Conservation (phyloP, 2,329 filamentous ascomycete genomes). For the Ophiostoma pallidulum region DNA sequence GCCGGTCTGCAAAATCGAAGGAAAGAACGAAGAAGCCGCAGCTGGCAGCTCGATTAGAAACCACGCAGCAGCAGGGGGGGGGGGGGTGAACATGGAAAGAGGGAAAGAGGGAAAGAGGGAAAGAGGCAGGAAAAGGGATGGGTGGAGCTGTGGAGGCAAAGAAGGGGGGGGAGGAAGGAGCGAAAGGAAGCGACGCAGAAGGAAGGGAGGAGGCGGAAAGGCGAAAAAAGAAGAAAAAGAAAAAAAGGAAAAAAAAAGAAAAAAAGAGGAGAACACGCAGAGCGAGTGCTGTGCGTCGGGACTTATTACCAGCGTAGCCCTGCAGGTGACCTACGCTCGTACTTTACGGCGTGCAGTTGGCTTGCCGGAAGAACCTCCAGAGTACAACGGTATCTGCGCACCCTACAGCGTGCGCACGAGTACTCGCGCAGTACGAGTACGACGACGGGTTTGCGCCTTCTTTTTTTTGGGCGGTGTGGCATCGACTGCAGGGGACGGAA, state of each 20-base stretch:
- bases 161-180: neutral
- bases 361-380: no score
- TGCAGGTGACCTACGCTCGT: conserved; percentile 9
- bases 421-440: no score
- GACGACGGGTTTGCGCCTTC: neutral
- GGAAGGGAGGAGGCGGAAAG: neutral
- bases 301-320: conserved; percentile 3
- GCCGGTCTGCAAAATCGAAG: neutral
- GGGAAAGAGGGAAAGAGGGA: neutral
- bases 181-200: neutral
- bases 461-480: neutral
- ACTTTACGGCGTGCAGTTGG: neutral
- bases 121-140: no score
- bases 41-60: conserved; percentile 6
- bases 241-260: neutral
- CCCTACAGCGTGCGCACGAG: no score
- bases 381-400: no score
- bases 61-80: neutral
- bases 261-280: neutral
- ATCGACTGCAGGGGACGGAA: no score
- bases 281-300: conserved; percentile 3
- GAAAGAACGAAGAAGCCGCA: neutral
- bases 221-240: neutral
- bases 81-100: neutral
- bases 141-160: conserved; percentile 2